These are phyloP conservation scores for Arachis monticola DNA, from an alignment of 331 rosid genomes.

Conservation along the genomic window DNA sequence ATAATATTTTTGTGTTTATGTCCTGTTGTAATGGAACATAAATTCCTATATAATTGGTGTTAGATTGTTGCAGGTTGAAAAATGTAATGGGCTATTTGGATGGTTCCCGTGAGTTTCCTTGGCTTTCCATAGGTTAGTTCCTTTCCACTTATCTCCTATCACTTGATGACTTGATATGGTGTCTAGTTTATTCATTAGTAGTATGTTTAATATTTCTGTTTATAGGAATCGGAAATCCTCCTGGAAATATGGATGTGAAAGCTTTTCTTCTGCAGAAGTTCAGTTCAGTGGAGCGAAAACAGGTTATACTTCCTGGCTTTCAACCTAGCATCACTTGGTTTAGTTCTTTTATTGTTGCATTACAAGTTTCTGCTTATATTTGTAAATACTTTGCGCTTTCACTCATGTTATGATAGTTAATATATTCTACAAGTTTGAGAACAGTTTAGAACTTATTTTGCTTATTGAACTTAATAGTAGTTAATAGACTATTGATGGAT, in stretches of 20 bases:
- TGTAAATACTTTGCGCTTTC: slow-evolving; percentile 6
- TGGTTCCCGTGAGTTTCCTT: no score
- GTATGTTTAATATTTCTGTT: no score
- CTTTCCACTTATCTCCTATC: no score
- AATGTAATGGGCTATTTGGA: slow-evolving; percentile 34
- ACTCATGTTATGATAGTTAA: background rate
- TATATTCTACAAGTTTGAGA: background rate
- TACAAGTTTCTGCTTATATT: slow-evolving; percentile 7
- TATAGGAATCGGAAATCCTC: no score
- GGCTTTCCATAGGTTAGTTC: no score
- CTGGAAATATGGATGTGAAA: no score
- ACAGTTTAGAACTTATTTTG: background rate
- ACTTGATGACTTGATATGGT: no score
- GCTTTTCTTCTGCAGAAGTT: no score
- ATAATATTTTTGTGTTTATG: background rate
- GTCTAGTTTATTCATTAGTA: no score
- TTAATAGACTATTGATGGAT: slow-evolving; percentile 6
- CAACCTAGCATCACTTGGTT: slow-evolving; percentile 8
- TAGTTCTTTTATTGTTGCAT: slow-evolving; percentile 10
- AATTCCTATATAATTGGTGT: slow-evolving; percentile 27
- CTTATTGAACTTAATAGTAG: no score
- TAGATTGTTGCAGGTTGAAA: slow-evolving; percentile 27
- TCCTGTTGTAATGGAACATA: slow-evolving; percentile 5
- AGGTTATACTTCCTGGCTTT: slow-evolving; percentile 53
- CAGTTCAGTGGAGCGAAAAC: slow-evolving; percentile 28